These are phyloP conservation scores for Amesomyces nigricolor DNA, from an alignment of 2,329 filamentous ascomycete species.

Conservation along the genomic window DNA sequence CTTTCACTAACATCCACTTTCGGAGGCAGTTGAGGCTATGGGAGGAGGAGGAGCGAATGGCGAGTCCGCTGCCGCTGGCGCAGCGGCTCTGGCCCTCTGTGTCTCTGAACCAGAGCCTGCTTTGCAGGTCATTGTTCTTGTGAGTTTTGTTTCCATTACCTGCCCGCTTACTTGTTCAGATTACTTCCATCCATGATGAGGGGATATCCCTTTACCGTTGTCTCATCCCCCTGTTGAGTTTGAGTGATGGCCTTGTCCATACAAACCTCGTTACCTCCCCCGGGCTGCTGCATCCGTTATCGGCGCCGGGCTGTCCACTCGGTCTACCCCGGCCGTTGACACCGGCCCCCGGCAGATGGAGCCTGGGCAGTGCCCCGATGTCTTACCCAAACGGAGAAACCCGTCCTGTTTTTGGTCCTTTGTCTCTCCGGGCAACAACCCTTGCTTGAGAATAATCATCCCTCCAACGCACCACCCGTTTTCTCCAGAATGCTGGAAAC, in stretches of 20 bases:
- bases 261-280: neutral
- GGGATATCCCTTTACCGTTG: too few species aligned
- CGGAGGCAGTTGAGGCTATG: neutral
- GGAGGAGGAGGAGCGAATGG: slow-evolving; percentile 6
- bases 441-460: too few species aligned
- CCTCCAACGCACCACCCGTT: too few species aligned
- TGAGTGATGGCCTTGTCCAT: neutral
- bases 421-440: neutral
- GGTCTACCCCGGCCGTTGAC: neutral
- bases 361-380: neutral
- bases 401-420: neutral
- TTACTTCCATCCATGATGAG: neutral
- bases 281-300: neutral
- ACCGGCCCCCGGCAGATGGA: neutral
- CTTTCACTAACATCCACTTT: neutral
- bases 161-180: neutral
- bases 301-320: neutral
- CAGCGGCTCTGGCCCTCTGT: slow-evolving; percentile 24
- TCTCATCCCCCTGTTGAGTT: too few species aligned
- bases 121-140: slow-evolving; percentile 69
- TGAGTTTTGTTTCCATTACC: slow-evolving; percentile 40
- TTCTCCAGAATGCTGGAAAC: too few species aligned
- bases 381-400: neutral
- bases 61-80: slow-evolving; percentile 1
- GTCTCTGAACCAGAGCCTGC: slow-evolving; percentile 45